Conservation (phyloP, 1,284 basidiomycete species). For the Gymnopus androsaceus region DNA sequence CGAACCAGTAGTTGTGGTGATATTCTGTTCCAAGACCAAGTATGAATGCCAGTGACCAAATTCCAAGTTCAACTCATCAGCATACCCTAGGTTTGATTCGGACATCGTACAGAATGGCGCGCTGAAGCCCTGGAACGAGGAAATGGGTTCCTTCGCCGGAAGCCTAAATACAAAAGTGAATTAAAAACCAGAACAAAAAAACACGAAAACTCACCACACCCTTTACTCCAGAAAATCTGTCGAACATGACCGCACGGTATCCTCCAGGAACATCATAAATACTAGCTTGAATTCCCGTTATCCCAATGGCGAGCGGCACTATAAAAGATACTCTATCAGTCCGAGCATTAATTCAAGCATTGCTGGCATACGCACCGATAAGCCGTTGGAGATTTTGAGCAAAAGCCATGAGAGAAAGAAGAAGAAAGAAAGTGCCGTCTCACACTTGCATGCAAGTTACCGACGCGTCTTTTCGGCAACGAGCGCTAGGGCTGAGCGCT, state of each 20-base stretch:
- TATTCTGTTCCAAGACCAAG: too few species aligned
- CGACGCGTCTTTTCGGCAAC: constrained; percentile 11
- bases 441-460: too few species aligned
- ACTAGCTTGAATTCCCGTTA: constrained; percentile 70
- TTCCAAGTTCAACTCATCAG: constrained; percentile 16
- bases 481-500: neutral
- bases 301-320: constrained; percentile 80
- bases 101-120: constrained; percentile 96
- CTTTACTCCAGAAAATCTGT: constrained; percentile 93
- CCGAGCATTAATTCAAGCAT: too few species aligned
- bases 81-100: constrained; percentile 92
- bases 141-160: constrained; percentile 96
- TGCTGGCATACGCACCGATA: too few species aligned
- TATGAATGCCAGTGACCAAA: neutral
- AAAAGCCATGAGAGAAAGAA: constrained; percentile 14
- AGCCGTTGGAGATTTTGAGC: constrained; percentile 17
- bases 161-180: constrained; percentile 51
- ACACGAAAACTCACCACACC: constrained; percentile 53
- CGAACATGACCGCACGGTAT: constrained; percentile 97
- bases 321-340: too few species aligned
- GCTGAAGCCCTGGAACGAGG: constrained; percentile 92
- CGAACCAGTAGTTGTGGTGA: constrained; percentile 94
- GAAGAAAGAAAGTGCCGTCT: neutral
- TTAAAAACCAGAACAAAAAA: neutral
- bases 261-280: constrained; percentile 94